phyloP scores from a whole-genome alignment of 2,329 filamentous ascomycete genomes.

The Truncatella angustata region DNA sequence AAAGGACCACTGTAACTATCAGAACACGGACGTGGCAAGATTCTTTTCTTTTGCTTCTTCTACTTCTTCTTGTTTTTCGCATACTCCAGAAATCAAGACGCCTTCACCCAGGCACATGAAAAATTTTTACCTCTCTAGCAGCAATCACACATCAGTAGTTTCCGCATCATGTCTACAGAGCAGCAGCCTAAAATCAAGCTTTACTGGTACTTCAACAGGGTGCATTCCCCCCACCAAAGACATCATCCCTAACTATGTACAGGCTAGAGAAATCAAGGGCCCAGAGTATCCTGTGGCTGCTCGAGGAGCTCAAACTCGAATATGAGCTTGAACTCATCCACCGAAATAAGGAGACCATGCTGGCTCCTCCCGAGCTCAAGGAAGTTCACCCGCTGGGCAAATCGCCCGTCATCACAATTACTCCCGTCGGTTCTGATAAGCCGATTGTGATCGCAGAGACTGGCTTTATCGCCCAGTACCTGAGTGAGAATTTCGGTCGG shows the following conservation, averaged over 20 bases:
- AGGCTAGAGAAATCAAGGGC: slow-evolving; percentile 84
- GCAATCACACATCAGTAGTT: no score
- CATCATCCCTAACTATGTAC: not conserved
- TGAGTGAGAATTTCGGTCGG: slow-evolving; percentile 62
- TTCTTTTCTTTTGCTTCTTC: no score
- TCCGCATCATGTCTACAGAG: slow-evolving; percentile 13
- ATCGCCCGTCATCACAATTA: slow-evolving; percentile 73
- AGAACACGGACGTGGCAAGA: no score
- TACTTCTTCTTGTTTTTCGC: no score
- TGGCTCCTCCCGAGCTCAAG: slow-evolving; percentile 76
- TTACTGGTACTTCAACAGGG: no score
- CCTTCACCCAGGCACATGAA: no score
- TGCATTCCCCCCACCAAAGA: not conserved
- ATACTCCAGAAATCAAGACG: no score
- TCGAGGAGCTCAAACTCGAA: slow-evolving; percentile 76
- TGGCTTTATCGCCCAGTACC: slow-evolving; percentile 76
- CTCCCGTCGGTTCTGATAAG: slow-evolving; percentile 35
- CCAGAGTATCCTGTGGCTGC: slow-evolving; percentile 80
- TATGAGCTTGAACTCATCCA: slow-evolving; percentile 82
- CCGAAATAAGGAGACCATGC: slow-evolving; percentile 55
- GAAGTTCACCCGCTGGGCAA: slow-evolving; percentile 84
- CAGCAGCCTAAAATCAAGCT: slow-evolving; percentile 56
- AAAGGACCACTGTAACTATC: not conserved
- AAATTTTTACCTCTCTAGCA: no score
- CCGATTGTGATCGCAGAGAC: slow-evolving; percentile 75